Evolutionary conservation across 805 yeast genomes (phyloP).

Genomic region (Monosporozyma siamensis): DNA sequence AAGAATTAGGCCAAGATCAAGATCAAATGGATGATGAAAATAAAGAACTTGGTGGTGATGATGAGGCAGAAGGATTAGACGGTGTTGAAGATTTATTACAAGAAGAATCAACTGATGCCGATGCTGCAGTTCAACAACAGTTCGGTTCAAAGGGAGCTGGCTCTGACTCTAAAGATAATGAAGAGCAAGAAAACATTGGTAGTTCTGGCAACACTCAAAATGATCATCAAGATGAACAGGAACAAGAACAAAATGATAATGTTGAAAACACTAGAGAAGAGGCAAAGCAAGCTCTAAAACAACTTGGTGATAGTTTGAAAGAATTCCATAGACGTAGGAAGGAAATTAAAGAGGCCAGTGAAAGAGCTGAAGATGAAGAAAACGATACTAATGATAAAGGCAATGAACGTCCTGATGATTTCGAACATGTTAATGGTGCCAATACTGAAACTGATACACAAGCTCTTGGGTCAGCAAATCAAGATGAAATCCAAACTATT

Average conservation of each 20-base stretch:
- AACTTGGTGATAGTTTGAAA: conserved; percentile 83
- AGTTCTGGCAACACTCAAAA: conserved; percentile 48
- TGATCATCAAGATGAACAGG: conserved; percentile 35
- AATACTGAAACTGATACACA: conserved; percentile 75
- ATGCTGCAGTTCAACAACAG: conserved; percentile 51
- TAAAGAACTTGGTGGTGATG: conserved; percentile 33
- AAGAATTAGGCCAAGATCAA: conserved; percentile 32
- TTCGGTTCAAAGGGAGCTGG: conserved; percentile 56
- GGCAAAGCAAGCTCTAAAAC: conserved; percentile 71
- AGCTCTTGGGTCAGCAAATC: conserved; percentile 83
- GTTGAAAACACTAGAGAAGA: conserved; percentile 51
- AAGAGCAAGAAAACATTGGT: conserved; percentile 60
- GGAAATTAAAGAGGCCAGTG: conserved; percentile 66
- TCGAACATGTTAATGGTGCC: conserved; percentile 75
- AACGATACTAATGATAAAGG: conserved; percentile 38
- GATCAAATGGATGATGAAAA: conserved; percentile 31
- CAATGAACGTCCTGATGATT: conserved; percentile 71
- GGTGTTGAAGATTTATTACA: conserved; percentile 39
- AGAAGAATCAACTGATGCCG: conserved; percentile 42
- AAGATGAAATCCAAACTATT: conserved; percentile 66
- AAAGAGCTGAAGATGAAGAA: conserved; percentile 40
- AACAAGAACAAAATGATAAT: conserved; percentile 33
- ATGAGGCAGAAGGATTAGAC: conserved; percentile 46
- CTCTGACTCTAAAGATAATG: conserved; percentile 41
- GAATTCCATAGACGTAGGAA: conserved; percentile 86